A percentile compares a stretch with the other conserved stretches of the same genome.
phyloP scores from a whole-genome alignment of 78 protist species.

The Dictyostelium capitatum region DNA sequence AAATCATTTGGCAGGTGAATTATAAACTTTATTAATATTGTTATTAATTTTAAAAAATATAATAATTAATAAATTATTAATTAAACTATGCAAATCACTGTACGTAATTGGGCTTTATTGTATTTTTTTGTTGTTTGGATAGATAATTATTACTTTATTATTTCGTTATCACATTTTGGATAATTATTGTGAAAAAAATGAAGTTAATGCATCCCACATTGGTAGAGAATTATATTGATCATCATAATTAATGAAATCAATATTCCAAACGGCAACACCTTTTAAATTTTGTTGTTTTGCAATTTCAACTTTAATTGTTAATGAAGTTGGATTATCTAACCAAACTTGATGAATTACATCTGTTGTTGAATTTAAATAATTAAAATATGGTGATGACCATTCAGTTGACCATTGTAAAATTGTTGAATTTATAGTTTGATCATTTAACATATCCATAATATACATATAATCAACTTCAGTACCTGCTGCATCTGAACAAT shows the following conservation, averaged over 20 bases:
- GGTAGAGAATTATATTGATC: conserved; percentile 6
- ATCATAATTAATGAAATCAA: conserved; percentile 19
- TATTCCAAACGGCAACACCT: conserved; percentile 74
- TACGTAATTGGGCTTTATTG: no score
- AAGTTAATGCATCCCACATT: conserved; percentile 13
- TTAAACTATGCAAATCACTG: no score
- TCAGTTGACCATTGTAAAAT: conserved; percentile 28
- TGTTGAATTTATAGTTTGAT: neutral
- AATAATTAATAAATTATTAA: no score
- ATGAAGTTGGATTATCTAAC: conserved; percentile 69
- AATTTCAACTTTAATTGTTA: conserved; percentile 27
- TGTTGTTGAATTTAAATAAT: conserved; percentile 24
- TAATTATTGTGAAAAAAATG: neutral
- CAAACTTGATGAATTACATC: conserved; percentile 43
- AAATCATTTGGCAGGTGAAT: no score
- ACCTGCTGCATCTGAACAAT: conserved; percentile 85
- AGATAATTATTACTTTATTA: no score
- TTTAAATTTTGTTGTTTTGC: conserved; percentile 23
- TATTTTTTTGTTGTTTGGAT: no score
- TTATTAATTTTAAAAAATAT: no score
- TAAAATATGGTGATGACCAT: conserved; percentile 63
- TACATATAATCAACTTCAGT: conserved; percentile 17
- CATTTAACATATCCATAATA: neutral
- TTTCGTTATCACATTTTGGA: no score
- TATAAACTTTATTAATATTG: no score